phyloP scores from a whole-genome alignment of 768 basidiomycete genomes.

The Boletus reticuloceps region DNA sequence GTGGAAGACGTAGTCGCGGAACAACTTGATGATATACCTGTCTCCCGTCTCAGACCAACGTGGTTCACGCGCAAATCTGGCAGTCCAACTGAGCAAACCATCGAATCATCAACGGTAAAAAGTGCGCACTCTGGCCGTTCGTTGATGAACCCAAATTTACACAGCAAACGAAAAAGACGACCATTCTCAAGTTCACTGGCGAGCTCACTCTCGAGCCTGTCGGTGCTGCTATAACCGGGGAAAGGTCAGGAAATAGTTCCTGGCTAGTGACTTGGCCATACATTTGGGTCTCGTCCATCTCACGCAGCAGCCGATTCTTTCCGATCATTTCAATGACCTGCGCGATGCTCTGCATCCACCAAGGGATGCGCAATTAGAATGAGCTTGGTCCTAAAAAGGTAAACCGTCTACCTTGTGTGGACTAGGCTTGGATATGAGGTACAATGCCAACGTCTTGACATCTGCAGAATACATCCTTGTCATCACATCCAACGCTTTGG shows the following conservation, averaged over 20 bases:
- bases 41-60: constrained; percentile 99
- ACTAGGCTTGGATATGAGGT: constrained; percentile 69
- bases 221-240: constrained; percentile 56
- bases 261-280: constrained; percentile 28
- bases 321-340: constrained; percentile 82
- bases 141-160: constrained; percentile 98
- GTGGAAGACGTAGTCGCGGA: constrained; percentile 98
- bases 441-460: constrained; percentile 76
- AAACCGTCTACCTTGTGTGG: constrained; percentile 51
- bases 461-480: constrained; percentile 74
- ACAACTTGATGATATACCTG: constrained; percentile 95
- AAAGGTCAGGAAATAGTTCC: neutral
- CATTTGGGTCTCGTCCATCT: constrained; percentile 84
- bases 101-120: neutral
- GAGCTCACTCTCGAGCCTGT: constrained; percentile 80
- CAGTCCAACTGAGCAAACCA: neutral
- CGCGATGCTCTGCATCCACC: constrained; percentile 56
- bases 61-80: constrained; percentile 89
- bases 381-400: neutral
- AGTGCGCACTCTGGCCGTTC: constrained; percentile 91
- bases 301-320: constrained; percentile 56
- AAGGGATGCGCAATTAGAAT: neutral
- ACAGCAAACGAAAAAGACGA: constrained; percentile 80
- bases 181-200: constrained; percentile 92
- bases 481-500: constrained; percentile 77